A percentile compares a stretch with the other conserved stretches of the same genome.
phyloP scores from a whole-genome alignment of 2,329 filamentous ascomycete species.

The Fusarium luffae region DNA sequence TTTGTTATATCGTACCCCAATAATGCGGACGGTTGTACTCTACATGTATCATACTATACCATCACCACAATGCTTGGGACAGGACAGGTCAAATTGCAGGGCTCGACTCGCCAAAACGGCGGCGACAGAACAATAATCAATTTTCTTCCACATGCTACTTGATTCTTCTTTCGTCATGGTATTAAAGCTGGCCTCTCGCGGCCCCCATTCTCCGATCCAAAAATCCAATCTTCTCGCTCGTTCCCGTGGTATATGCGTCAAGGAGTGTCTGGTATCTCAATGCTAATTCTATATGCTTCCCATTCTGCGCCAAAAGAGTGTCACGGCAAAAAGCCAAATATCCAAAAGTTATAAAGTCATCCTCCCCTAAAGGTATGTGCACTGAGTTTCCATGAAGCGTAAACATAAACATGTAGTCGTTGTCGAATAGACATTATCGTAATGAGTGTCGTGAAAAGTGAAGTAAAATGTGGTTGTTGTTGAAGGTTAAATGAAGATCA shows the following conservation, averaged over 20 bases:
- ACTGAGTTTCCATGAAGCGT: constrained; percentile 37
- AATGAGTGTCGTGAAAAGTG: constrained; percentile 43
- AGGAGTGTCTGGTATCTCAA: constrained; percentile 45
- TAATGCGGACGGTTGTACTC: neutral
- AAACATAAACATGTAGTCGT: constrained; percentile 34
- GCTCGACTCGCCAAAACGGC: constrained; percentile 24
- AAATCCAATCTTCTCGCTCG: neutral
- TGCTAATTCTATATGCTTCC: constrained; percentile 33
- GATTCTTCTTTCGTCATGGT: neutral
- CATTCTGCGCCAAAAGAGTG: constrained; percentile 43
- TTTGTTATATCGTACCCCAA: neutral
- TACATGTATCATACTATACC: neutral
- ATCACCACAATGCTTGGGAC: neutral
- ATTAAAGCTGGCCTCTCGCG: constrained; percentile 18
- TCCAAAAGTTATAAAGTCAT: constrained; percentile 9
- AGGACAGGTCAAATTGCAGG: constrained; percentile 7
- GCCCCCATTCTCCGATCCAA: neutral
- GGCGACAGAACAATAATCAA: constrained; percentile 19
- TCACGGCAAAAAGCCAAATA: constrained; percentile 29
- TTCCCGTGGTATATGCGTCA: constrained; percentile 22
- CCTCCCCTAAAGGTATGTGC: constrained; percentile 8
- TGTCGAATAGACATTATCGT: constrained; percentile 35
- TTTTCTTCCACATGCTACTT: constrained; percentile 10
- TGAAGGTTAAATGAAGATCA: constrained; percentile 39
- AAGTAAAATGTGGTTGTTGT: constrained; percentile 9